Conservation (phyloP, 2,329 filamentous ascomycete species). For the Fusarium tuaranense region DNA sequence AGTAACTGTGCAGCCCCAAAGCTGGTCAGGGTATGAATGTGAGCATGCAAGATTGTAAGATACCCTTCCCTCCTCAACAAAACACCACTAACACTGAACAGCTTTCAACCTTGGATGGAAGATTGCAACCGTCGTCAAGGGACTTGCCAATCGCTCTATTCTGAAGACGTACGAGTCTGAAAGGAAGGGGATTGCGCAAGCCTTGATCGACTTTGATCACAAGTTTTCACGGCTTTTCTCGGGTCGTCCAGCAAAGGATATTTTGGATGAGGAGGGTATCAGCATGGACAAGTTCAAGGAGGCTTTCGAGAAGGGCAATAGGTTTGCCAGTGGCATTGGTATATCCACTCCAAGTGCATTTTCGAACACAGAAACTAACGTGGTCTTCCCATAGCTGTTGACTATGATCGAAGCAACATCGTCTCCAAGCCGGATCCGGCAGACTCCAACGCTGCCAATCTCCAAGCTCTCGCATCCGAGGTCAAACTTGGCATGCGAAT, state of each 20-base stretch:
- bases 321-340: constrained; percentile 41
- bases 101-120: constrained; percentile 67
- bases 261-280: constrained; percentile 70
- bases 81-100: background rate
- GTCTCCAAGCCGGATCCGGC: constrained; percentile 11
- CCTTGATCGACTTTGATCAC: constrained; percentile 59
- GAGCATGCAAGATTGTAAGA: constrained; percentile 69
- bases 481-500: constrained; percentile 65
- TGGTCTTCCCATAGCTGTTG: constrained; percentile 3
- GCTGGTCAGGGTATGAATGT: constrained; percentile 81
- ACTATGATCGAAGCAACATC: constrained; percentile 23
- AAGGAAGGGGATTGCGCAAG: constrained; percentile 58
- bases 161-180: constrained; percentile 65
- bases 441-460: background rate
- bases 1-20: constrained; percentile 58
- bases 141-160: constrained; percentile 1
- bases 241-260: constrained; percentile 64
- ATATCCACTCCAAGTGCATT: background rate
- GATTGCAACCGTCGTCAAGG: constrained; percentile 57
- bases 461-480: constrained; percentile 13
- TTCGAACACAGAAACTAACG: background rate
- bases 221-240: constrained; percentile 41
- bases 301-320: constrained; percentile 68
- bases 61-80: background rate
- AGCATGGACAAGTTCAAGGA: constrained; percentile 72